phyloP scores from a whole-genome alignment of 495 filamentous ascomycete species.

The Neurospora terricola region DNA sequence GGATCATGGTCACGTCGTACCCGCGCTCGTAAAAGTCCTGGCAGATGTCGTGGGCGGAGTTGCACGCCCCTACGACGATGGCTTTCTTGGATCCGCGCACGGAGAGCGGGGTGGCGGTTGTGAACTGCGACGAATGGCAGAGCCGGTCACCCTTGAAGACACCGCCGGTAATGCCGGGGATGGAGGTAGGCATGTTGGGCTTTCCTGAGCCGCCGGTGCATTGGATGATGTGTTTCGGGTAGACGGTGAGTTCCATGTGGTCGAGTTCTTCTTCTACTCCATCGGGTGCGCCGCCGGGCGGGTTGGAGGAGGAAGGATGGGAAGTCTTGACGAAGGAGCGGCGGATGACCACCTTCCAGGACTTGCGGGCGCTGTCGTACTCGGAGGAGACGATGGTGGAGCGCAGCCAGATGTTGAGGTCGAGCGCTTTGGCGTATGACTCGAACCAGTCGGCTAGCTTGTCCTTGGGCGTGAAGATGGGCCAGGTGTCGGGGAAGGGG shows the following conservation, averaged over 20 bases:
- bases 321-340: constrained; percentile 46
- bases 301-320: constrained; percentile 45
- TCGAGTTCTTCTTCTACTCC: neutral
- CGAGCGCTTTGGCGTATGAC: constrained; percentile 59
- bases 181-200: constrained; percentile 46
- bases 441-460: constrained; percentile 75
- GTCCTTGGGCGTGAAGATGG: constrained; percentile 67
- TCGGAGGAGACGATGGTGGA: constrained; percentile 40
- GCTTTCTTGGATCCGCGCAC: constrained; percentile 47
- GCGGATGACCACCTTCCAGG: constrained; percentile 53
- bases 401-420: constrained; percentile 66
- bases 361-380: constrained; percentile 43
- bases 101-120: constrained; percentile 36
- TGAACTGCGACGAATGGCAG: constrained; percentile 63
- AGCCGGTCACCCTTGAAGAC: constrained; percentile 49
- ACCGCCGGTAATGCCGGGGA: constrained; percentile 45
- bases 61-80: constrained; percentile 70
- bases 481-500: constrained; percentile 58
- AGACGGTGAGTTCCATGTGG: neutral
- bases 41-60: constrained; percentile 74
- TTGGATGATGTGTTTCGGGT: constrained; percentile 51
- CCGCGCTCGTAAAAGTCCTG: constrained; percentile 76
- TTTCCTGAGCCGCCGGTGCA: constrained; percentile 67
- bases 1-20: constrained; percentile 75
- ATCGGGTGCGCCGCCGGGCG: neutral